phyloP scores from a whole-genome alignment of 768 basidiomycete genomes.

The Asterophora lycoperdoides region DNA sequence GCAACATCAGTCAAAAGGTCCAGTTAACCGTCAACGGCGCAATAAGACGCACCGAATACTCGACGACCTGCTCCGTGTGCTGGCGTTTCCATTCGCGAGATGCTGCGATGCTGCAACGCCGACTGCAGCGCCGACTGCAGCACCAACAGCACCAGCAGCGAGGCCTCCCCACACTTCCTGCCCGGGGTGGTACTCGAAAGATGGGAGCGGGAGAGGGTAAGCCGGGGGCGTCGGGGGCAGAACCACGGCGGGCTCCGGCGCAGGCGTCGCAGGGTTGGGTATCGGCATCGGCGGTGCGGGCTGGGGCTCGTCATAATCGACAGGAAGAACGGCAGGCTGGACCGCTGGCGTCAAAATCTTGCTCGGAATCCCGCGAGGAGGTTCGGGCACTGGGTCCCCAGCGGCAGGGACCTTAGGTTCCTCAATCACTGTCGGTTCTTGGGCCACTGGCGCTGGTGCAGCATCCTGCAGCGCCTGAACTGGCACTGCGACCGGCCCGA shows the following conservation, averaged over 20 bases:
- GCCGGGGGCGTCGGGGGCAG: neutral
- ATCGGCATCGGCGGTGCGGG: neutral
- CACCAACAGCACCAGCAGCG: neutral
- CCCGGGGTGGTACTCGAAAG: slow-evolving; percentile 11
- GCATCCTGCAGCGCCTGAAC: neutral
- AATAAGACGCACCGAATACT: slow-evolving; percentile 13
- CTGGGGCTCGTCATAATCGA: neutral
- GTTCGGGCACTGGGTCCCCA: neutral
- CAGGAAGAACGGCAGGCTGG: neutral
- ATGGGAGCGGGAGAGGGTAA: neutral
- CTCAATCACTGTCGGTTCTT: neutral
- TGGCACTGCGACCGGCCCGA: neutral
- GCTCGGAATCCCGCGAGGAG: neutral
- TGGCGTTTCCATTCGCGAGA: slow-evolving; percentile 7
- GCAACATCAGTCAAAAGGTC: slow-evolving; percentile 3
- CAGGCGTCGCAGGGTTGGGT: too few species aligned
- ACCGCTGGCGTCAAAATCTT: neutral
- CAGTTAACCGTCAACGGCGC: neutral
- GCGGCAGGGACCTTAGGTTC: neutral
- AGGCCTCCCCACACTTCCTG: slow-evolving; percentile 19
- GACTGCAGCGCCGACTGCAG: too few species aligned
- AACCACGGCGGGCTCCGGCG: too few species aligned
- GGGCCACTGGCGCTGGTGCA: neutral
- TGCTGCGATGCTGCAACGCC: slow-evolving; percentile 5
- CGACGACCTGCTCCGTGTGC: slow-evolving; percentile 9